Evolutionary conservation across 225 moss, liverwort and hornwort species (phyloP).

Genomic region (Physcomitrellopsis africana): DNA sequence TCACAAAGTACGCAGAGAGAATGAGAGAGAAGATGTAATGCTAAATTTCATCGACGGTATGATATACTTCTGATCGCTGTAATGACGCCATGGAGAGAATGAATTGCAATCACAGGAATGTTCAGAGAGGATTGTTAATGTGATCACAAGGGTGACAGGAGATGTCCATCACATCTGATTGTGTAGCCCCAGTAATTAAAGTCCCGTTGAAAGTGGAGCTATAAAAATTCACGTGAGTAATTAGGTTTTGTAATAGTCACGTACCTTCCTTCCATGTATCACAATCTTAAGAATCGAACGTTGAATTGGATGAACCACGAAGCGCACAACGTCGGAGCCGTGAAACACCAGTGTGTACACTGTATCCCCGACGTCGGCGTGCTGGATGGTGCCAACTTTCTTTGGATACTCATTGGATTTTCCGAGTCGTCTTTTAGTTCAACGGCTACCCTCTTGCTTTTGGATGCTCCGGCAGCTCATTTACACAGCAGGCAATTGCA

Average conservation of each 20-base stretch:
- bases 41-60: neutral
- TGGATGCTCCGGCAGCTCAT: no score
- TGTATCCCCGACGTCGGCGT: no score
- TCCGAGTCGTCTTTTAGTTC: no score
- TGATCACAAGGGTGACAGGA: conserved; percentile 12
- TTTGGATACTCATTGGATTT: no score
- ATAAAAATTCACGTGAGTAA: neutral
- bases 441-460: no score
- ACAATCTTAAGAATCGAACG: neutral
- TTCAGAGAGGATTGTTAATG: neutral
- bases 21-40: neutral
- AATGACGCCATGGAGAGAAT: conserved; percentile 1
- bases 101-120: conserved; percentile 6
- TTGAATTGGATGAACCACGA: no score
- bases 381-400: no score
- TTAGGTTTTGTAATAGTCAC: neutral
- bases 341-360: no score
- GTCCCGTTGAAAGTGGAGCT: neutral
- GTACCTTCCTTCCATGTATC: neutral
- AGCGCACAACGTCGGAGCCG: no score
- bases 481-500: no score
- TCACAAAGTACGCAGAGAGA: neutral
- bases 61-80: conserved; percentile 9
- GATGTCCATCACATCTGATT: neutral
- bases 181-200: neutral